Conservation (phyloP, 345 rosid genomes). For the Citrus hindsii region DNA sequence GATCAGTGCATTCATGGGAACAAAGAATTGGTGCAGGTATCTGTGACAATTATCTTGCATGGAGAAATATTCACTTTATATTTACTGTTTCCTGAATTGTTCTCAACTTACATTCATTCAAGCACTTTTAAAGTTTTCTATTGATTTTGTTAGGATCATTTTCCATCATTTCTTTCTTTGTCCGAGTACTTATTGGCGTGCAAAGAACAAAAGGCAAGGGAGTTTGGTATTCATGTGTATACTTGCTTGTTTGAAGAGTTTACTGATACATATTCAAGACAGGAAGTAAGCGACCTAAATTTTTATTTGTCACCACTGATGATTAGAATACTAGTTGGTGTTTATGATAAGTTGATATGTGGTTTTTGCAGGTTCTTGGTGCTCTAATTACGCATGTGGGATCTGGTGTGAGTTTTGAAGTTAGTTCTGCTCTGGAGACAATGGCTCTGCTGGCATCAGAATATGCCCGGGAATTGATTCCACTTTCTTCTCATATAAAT, state of each 20-base stretch:
- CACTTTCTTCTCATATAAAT: conserved; percentile 74
- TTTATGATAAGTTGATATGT: conserved; percentile 3
- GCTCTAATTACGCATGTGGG: conserved; percentile 84
- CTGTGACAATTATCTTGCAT: not conserved
- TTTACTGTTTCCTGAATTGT: not conserved
- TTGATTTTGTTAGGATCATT: conserved; percentile 52
- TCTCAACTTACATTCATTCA: conserved; percentile 1
- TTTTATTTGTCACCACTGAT: not conserved
- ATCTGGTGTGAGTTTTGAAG: conserved; percentile 67
- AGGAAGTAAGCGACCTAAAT: conserved; percentile 50
- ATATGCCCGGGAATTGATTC: conserved; percentile 54
- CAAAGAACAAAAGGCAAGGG: conserved; percentile 79
- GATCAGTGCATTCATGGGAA: conserved; percentile 72
- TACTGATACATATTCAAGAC: conserved; percentile 59
- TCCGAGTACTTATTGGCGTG: conserved; percentile 65
- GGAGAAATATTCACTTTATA: not conserved
- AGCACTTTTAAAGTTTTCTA: conserved; percentile 8
- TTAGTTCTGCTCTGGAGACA: conserved; percentile 68
- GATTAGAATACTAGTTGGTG: not conserved
- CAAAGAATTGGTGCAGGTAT: conserved; percentile 66
- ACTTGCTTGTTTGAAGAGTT: conserved; percentile 64
- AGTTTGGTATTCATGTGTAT: conserved; percentile 57
- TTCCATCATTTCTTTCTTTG: conserved; percentile 64
- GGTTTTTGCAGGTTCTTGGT: conserved; percentile 62
- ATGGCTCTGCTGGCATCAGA: conserved; percentile 58